Evolutionary conservation across 306 rosid species (phyloP).

Genomic region (Trifolium fragiferum): DNA sequence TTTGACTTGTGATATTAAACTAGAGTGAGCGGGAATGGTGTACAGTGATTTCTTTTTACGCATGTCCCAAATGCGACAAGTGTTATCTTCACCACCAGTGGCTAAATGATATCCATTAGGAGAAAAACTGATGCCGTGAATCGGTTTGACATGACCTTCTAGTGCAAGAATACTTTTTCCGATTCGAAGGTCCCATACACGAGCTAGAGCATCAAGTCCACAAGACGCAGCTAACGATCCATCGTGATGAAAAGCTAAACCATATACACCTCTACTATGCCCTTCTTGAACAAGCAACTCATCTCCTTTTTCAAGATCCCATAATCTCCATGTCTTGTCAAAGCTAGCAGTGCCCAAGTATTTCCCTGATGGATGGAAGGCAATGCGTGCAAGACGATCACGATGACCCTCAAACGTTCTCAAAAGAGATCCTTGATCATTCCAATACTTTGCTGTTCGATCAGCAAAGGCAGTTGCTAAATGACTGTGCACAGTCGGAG

Average conservation of each 20-base stretch:
- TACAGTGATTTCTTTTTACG: too few species aligned
- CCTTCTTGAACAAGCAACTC: conserved; percentile 99
- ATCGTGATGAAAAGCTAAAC: conserved; percentile 79
- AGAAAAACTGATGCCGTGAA: too few species aligned
- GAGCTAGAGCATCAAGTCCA: conserved; percentile 86
- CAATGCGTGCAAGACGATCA: conserved; percentile 92
- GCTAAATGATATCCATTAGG: too few species aligned
- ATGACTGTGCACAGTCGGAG: conserved; percentile 71
- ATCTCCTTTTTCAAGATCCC: conserved; percentile 87
- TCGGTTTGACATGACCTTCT: too few species aligned
- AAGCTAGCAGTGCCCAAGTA: conserved; percentile 93
- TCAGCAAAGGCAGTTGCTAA: conserved; percentile 96
- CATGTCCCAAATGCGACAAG: too few species aligned
- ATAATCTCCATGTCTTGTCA: conserved; percentile 97
- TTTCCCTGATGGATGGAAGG: conserved; percentile 95
- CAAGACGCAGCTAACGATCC: conserved; percentile 93
- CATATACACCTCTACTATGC: conserved; percentile 85
- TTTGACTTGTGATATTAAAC: too few species aligned
- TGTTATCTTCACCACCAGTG: too few species aligned
- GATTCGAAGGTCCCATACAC: too few species aligned
- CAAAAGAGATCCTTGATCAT: conserved; percentile 70
- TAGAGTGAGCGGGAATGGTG: too few species aligned
- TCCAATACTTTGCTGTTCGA: conserved; percentile 88
- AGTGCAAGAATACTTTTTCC: too few species aligned
- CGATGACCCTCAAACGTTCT: conserved; percentile 86